Evolutionary conservation across 73 alveolate species (phyloP), one percentile per base, ranked within the genome.

Genomic region (Tetrahymena borealis): DNA sequence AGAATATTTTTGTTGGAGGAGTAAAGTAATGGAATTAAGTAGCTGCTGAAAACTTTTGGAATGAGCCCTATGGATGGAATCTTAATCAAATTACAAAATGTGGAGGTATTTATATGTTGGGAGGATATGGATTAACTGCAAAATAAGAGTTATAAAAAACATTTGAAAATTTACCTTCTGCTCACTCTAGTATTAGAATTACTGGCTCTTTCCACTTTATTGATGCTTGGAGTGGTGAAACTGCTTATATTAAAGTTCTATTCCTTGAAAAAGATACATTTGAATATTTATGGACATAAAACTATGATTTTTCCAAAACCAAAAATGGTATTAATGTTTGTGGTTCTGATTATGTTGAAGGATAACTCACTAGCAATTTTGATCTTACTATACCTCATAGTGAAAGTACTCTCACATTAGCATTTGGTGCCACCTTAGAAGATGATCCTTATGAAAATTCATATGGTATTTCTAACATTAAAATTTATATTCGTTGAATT

Each of bases 151-250:
- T 96, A 15, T 40, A 90, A 78, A 96, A 94, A 91, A 94, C 95
- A 9, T 94, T 95, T 93, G 90, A 85, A 31, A 94, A 95, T 32
- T 18, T 96, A 20, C 98, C 98, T 32, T 91, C 43, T n/a, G n/a
- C n/a, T 24, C 99, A 96, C 60, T 91, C 94, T 90, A 90, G 79
- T 39, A 90, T 96, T 32, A 92, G 96, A 37, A 91, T 96, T 39
- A 91, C 91, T 93, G 98, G 97, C 3, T 96, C 90, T 43, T 96
- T 40, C 92, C 99, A 96, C 92, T 96, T 96, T 79, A 94, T 96
- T 12, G 99, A 96, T 94, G 94, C 95, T 31, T 96, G 99, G 99
- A 91, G 95, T 41, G 99, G 99, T 18, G 99, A 96, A 43, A 95
- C 97, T 13, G 99, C 96, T 39, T 96, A 41, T 90, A 33, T 96